phyloP scores from a whole-genome alignment of 352 stramenopile species.

The Aphanomyces stellatus region DNA sequence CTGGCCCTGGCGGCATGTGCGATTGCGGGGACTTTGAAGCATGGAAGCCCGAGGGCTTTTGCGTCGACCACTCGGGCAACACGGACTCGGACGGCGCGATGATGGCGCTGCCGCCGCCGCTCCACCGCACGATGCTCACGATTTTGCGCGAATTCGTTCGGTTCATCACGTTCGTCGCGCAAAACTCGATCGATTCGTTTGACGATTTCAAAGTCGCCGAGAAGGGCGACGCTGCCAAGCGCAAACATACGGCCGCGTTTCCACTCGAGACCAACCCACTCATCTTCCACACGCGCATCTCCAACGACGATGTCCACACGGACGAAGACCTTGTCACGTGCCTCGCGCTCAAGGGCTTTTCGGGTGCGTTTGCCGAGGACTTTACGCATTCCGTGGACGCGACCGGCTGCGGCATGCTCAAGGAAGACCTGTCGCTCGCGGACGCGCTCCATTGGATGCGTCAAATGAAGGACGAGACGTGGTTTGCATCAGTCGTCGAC shows the following conservation, averaged over 20 bases:
- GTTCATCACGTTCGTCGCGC: constrained; percentile 14
- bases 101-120: not conserved
- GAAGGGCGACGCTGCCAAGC: constrained; percentile 1
- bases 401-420: constrained; percentile 62
- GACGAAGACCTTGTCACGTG: constrained; percentile 95
- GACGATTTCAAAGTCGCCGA: constrained; percentile 9
- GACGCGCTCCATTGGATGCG: constrained; percentile 68
- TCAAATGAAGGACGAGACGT: constrained; percentile 65
- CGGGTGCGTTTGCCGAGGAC: constrained; percentile 30
- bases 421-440: constrained; percentile 36
- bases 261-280: not conserved
- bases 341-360: constrained; percentile 68
- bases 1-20: constrained; percentile 85
- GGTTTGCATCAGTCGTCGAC: constrained; percentile 75
- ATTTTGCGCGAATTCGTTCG: constrained; percentile 7
- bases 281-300: constrained; percentile 86
- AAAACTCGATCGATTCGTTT: not conserved
- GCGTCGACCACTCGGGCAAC: constrained; percentile 54
- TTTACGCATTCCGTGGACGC: constrained; percentile 67
- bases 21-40: constrained; percentile 98
- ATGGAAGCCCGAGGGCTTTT: constrained; percentile 94
- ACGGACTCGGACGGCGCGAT: not conserved
- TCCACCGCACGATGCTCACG: not conserved
- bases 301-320: constrained; percentile 98
- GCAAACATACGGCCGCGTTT: not conserved